A percentile compares a stretch with the other conserved stretches of the same genome.
These are phyloP conservation scores for Boletellus ananas DNA, from an alignment of 768 basidiomycete genomes.

Conservation along the genomic window DNA sequence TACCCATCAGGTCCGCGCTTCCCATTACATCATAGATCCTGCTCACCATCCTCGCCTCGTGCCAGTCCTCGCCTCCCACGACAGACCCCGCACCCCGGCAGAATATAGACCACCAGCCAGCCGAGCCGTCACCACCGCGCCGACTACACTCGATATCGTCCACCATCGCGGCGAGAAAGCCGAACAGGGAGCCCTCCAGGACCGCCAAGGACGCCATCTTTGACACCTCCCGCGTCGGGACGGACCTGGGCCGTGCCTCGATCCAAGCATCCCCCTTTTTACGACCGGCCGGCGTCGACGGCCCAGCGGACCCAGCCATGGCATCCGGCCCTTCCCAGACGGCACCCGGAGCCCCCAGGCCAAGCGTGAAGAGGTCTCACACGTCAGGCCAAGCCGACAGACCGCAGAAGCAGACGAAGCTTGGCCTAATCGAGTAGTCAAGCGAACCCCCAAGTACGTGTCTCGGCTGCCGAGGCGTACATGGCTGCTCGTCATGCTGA, in stretches of 20 bases:
- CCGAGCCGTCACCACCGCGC: slow-evolving; percentile 3
- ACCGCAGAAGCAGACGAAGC: slow-evolving; percentile 25
- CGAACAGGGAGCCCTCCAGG: slow-evolving; percentile 27
- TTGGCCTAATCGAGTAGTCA: slow-evolving; percentile 23
- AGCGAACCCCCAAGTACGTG: slow-evolving; percentile 16
- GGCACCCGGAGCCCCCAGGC: slow-evolving; percentile 7
- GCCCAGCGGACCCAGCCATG: slow-evolving; percentile 11
- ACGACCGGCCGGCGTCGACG: slow-evolving; percentile 23
- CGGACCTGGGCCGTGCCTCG: slow-evolving; percentile 40
- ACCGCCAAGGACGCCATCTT: slow-evolving; percentile 45
- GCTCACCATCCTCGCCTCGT: slow-evolving; percentile 10
- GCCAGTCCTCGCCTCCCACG: slow-evolving; percentile 16
- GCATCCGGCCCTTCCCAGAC: background rate
- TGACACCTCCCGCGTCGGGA: slow-evolving; percentile 46
- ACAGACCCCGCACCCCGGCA: slow-evolving; percentile 4
- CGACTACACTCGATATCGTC: slow-evolving; percentile 25
- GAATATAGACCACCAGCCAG: slow-evolving; percentile 14
- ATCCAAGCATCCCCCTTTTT: slow-evolving; percentile 16
- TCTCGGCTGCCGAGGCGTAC: slow-evolving; percentile 16
- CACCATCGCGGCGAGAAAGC: slow-evolving; percentile 7
- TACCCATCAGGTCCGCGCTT: slow-evolving; percentile 22
- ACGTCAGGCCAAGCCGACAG: slow-evolving; percentile 13
- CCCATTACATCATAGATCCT: slow-evolving; percentile 18
- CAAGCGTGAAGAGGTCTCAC: slow-evolving; percentile 24
- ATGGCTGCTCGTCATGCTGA: slow-evolving; percentile 9